Base-by-base conservation (phyloP, 2,329 filamentous ascomycete species). In the Drechslerella dactyloides region DNA sequence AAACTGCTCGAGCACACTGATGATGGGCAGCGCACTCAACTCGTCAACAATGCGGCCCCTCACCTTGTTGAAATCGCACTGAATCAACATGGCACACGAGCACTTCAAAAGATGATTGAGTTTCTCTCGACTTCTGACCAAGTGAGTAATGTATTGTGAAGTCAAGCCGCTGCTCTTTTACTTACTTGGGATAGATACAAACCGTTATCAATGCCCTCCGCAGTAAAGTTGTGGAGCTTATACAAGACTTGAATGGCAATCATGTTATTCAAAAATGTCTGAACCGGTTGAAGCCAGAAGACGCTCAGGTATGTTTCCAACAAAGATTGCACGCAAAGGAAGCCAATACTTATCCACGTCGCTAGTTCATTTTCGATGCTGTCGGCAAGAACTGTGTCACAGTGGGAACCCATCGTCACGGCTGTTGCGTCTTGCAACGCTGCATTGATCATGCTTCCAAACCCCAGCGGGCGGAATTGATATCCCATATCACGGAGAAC, bases 51-150 rank as follows among this genome's bases (percentile, higher is more conserved):
- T 76, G 92, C 94, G 44, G 87, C 91, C 17, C 85, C 88, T 59
- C 88, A 93, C 74, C 90, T 99, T 84, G 91, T 96, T 23, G 89
- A 89, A 76, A 97, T 99, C 78, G 94, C 94, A 24, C 83, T 97
- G 70, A 97, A 99, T 81, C 93, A 97, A 82, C 94, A 99, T 79
- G 94, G 94, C 76, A 99, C 94, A 69, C 88, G 94, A 60, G 94
- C 94, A 74, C 82, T 99, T 69, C 94, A 99, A 82, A 99, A 97
- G 85, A 99, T 99, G 94, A 99, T 99, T 75, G 94, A 99, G 81
- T 96, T 91, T 79, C 90, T 99, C 77, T 90, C 89, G 58, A 96
- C 91, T 24, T 85, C 87, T 1, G 87, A 90, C 77, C 94, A 99
- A 80, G 81, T 80, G 69, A 35, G 59, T n/a, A 53, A 35, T n/a